A percentile compares a stretch with the other conserved stretches of the same genome.
Evolutionary conservation across 2,329 filamentous ascomycete species (phyloP).

Genomic region (Emergomyces pasteurianus): DNA sequence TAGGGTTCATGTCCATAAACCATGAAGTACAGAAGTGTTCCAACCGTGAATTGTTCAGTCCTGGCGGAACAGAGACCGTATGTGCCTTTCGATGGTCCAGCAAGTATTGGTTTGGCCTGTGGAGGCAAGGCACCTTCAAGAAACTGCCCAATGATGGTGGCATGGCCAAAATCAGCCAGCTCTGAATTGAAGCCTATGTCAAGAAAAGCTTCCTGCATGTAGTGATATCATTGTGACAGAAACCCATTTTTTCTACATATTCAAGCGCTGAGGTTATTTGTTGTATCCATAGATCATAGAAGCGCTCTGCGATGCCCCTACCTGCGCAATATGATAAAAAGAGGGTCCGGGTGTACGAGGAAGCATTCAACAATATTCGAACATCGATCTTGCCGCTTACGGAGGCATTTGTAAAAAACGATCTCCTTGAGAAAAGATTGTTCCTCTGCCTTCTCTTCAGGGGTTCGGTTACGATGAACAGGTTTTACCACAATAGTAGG

Average conservation of each 20-base stretch:
- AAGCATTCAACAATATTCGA: conserved; percentile 8
- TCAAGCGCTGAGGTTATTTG: not conserved
- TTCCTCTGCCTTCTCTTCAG: not conserved
- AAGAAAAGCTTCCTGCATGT: conserved; percentile 8
- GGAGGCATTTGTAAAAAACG: conserved; percentile 7
- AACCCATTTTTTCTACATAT: conserved; percentile 13
- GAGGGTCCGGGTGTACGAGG: not conserved
- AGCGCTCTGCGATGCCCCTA: not conserved
- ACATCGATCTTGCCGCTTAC: conserved; percentile 5
- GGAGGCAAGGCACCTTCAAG: conserved; percentile 10
- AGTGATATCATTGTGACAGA: conserved; percentile 10
- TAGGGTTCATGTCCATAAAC: conserved; percentile 12
- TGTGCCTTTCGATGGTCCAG: conserved; percentile 11
- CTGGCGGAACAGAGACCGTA: conserved; percentile 14
- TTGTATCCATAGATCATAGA: not conserved
- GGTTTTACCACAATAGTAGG: not conserved
- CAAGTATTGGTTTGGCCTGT: conserved; percentile 7
- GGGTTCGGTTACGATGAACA: not conserved
- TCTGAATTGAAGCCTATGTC: conserved; percentile 9
- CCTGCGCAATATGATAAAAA: conserved; percentile 5
- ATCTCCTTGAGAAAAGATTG: conserved; percentile 4
- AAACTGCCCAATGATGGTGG: conserved; percentile 11
- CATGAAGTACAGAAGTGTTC: conserved; percentile 14
- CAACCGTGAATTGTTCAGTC: conserved; percentile 14
- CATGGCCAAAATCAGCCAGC: conserved; percentile 10